phyloP scores from a whole-genome alignment of 257 asterid genomes.

The Knoxia roxburghii region DNA sequence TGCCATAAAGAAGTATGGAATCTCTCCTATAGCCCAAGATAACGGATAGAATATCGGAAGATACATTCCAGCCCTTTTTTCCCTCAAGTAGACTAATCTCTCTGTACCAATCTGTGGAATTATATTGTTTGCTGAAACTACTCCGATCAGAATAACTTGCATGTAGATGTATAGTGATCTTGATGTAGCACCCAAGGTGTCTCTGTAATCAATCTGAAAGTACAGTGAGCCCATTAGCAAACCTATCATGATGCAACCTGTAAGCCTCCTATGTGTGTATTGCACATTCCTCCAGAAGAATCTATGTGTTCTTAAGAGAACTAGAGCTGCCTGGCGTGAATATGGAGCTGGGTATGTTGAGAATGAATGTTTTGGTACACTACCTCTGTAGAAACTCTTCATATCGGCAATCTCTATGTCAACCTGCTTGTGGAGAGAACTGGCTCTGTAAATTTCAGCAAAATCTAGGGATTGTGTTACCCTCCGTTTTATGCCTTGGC shows the following conservation, averaged over 20 bases:
- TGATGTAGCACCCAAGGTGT: conserved; percentile 7
- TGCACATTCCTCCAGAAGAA: conserved; percentile 16
- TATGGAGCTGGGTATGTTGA: conserved; percentile 12
- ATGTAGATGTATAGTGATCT: conserved; percentile 14
- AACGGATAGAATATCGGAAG: conserved; percentile 11
- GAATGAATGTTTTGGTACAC: background rate
- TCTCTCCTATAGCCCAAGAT: conserved; percentile 15
- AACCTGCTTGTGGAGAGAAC: conserved; percentile 5
- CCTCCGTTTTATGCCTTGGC: conserved; percentile 13
- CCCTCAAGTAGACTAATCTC: conserved; percentile 13
- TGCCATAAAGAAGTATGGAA: conserved; percentile 11
- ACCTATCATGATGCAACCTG: conserved; percentile 13
- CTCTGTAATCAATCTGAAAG: conserved; percentile 13
- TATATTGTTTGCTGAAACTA: conserved; percentile 12
- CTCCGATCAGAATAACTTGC: conserved; percentile 15
- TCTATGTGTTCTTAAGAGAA: conserved; percentile 13
- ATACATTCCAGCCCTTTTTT: conserved; percentile 16
- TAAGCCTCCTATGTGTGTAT: conserved; percentile 14
- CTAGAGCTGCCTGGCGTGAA: conserved; percentile 14
- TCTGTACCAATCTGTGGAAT: conserved; percentile 18
- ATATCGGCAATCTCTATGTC: conserved; percentile 2
- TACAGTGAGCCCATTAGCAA: conserved; percentile 14
- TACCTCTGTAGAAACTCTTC: conserved; percentile 7
- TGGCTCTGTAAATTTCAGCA: conserved; percentile 6
- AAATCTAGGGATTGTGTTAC: conserved; percentile 7